Base-by-base conservation (phyloP, 2,329 filamentous ascomycete species). In the Colletotrichum caudatum region DNA sequence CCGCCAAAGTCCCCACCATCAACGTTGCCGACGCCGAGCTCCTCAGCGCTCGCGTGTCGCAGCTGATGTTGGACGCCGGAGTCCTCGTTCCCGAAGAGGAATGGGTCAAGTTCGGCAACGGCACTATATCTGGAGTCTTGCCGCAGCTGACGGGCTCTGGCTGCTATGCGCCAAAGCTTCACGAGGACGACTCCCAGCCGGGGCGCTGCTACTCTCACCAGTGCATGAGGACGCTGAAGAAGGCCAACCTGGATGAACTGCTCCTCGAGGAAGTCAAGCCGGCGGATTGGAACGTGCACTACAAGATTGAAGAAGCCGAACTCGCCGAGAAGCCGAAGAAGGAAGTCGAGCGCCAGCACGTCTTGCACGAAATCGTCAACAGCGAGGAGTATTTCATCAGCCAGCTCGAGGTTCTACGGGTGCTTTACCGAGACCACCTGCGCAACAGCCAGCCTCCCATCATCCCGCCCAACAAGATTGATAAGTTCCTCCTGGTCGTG, bases 21-120 rank as follows among this genome's bases (percentile, higher is more conserved):
- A 98, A 99, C 76, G 95, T 96, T 53, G 95, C 95, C 7, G 97
- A 99, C 84, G 96, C 96, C 0, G 96, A 99, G 80, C 92, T 91
- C 1, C 85, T 99, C 63, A 94, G 93, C 73, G 88, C 89, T 70
- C 90, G 90, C 51, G 93, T 97, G 0, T 91, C 97, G 2, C 86
- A 90, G 66, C 89, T 91, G 58, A 96, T 99, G 93, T 89, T 95
- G 74, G 87, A 89, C 33, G 90, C 92, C 11, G 92, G 91, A 50
- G 93, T 94, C 14, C 84, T 99, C 41, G 85, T 97, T 6, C 91
- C 92, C 18, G 95, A 98, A 44, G 96, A 99, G 80, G 97, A 99
- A 83, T 99, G 97, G 96, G 92, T 99, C 75, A 98, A 97, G 78
- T 95, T 98, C 78, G 93, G 94, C 8, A 86, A 88, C 1, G 94